Percentiles rank a stretch among this genome's conserved stretches.
phyloP scores from a whole-genome alignment of 2,329 filamentous ascomycete genomes.

The Fusarium pseudonygamai region DNA sequence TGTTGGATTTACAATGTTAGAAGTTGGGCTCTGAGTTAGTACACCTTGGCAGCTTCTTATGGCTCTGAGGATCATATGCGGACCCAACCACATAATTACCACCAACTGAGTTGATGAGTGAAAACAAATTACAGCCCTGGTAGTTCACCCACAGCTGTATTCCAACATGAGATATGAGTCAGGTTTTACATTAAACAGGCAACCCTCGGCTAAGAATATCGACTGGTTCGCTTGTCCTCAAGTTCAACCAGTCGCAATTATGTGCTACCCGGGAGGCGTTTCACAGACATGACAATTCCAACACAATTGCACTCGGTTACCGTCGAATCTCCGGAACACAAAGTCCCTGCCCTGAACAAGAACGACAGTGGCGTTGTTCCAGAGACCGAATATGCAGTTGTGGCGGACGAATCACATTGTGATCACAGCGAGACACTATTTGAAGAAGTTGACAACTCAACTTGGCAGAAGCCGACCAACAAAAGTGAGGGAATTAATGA shows the following conservation, averaged over 20 bases:
- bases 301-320: neutral
- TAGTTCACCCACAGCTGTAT: neutral
- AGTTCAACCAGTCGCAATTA: slow-evolving; percentile 25
- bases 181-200: neutral
- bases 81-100: neutral
- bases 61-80: neutral
- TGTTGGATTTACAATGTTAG: neutral
- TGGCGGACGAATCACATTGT: neutral
- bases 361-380: neutral
- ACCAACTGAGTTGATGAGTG: no score
- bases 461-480: neutral
- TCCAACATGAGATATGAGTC: neutral
- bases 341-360: neutral
- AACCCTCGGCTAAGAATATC: slow-evolving; percentile 3
- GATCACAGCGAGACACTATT: neutral
- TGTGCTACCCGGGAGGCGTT: slow-evolving; percentile 32
- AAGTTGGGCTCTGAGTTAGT: neutral
- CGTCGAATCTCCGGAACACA: neutral
- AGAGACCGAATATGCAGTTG: neutral
- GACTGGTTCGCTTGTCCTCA: slow-evolving; percentile 8
- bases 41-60: neutral
- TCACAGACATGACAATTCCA: slow-evolving; percentile 13
- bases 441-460: neutral
- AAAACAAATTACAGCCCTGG: neutral
- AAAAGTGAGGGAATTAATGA: slow-evolving; percentile 12